These are phyloP conservation scores for Ailanthus altissimus DNA, from an alignment of 345 rosid genomes.

Conservation along the genomic window DNA sequence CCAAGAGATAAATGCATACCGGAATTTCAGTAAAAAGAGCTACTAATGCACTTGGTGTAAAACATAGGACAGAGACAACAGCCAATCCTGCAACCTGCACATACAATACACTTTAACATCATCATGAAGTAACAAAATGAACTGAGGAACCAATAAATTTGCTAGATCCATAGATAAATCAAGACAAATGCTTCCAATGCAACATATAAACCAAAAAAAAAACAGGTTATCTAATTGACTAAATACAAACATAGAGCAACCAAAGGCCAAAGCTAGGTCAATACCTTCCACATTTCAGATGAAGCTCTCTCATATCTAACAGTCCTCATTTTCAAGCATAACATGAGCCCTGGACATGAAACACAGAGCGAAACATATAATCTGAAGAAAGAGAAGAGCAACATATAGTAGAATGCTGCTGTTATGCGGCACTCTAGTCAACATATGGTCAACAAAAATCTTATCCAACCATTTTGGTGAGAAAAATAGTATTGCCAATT, in stretches of 20 bases:
- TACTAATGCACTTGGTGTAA: slow-evolving; percentile 51
- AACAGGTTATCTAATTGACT: background rate
- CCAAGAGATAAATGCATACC: slow-evolving; percentile 34
- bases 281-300: slow-evolving; percentile 69
- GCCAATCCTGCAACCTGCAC: slow-evolving; percentile 69
- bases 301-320: slow-evolving; percentile 65
- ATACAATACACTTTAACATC: slow-evolving; percentile 9
- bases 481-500: background rate
- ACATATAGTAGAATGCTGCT: background rate
- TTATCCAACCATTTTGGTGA: background rate
- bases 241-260: background rate
- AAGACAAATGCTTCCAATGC: background rate
- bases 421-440: background rate
- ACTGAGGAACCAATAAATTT: slow-evolving; percentile 8
- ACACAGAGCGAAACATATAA: background rate
- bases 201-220: slow-evolving; percentile 5
- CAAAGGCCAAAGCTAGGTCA: slow-evolving; percentile 2
- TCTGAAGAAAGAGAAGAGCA: background rate
- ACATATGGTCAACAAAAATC: background rate
- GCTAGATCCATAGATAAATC: background rate
- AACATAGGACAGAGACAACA: slow-evolving; percentile 53
- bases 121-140: background rate
- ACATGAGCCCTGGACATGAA: slow-evolving; percentile 43
- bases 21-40: slow-evolving; percentile 55
- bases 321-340: slow-evolving; percentile 61